Base-by-base conservation (phyloP, 2,329 filamentous ascomycete genomes). In the Sporothrix euskadiensis region DNA sequence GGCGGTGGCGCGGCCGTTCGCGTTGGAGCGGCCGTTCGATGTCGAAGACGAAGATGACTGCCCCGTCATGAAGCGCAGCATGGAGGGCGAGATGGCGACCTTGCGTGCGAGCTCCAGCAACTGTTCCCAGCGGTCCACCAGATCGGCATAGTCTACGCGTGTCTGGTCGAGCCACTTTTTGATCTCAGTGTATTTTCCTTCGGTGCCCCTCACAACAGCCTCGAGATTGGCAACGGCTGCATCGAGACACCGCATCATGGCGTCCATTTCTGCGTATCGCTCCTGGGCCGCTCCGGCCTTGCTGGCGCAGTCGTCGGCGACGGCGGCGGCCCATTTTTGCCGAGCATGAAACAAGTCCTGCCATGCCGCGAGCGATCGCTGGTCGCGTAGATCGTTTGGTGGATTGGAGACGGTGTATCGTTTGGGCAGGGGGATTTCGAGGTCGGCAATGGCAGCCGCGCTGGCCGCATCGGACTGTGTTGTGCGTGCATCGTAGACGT, bases 191-290 rank as follows among this genome's bases (percentile, higher is more conserved):
- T 91, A 91, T 79, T 92, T 94, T 74, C 90, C 88, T 78, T 94
- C 90, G 75, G 94, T 85, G 59, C 86, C 87, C 76, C 89, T 90
- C 72, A 94, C 87, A 79, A 93, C 92, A 22, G 89, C 88, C 78
- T 94, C 90, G 73, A 95, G 87, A 78, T 98, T 99, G 75, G 91
- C 90, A 30, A 97, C 90, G 7, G 95, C 96, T 35, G 96, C 93
- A 75, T 93, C 90, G 68, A 97, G 87, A 73, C 92, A 94, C 75
- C 91, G 90, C 79, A 93, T 86, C 80, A 97, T 94, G 71, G 92
- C 89, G 68, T 90, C 88, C 79, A 92, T 91, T 81, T 94, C 92
- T 71, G 85, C 85, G 79, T 93, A 92, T 76, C 92, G 88, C 73
- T 90, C 86, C 78, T 89, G 85, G 26, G 90, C 86, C 75, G 86